Conservation (phyloP, 2,329 filamentous ascomycete species). For the Penicillium sclerotiorum region DNA sequence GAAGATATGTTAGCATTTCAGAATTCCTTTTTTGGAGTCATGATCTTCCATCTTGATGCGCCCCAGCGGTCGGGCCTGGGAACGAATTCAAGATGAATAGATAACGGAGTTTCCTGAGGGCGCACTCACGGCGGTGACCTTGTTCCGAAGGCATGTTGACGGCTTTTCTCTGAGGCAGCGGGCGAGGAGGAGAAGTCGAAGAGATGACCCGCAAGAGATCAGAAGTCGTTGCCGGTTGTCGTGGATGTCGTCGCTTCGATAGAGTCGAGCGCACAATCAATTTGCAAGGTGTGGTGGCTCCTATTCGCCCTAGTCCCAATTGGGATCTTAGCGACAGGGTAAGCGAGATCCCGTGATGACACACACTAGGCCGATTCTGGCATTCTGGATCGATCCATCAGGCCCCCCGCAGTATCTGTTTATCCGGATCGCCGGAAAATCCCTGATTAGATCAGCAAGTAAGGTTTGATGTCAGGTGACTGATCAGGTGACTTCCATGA, state of each 20-base stretch:
- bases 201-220: conserved; percentile 42
- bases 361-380: conserved; percentile 18
- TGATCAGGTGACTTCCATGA: not conserved
- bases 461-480: not conserved
- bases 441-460: not conserved
- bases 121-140: conserved; percentile 81
- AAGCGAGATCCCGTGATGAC: conserved; percentile 38
- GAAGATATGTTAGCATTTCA: conserved; percentile 34
- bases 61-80: conserved; percentile 4
- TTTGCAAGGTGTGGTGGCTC: conserved; percentile 42
- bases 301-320: conserved; percentile 38
- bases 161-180: conserved; percentile 48
- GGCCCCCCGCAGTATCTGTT: conserved; percentile 1
- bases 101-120: conserved; percentile 13
- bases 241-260: conserved; percentile 47
- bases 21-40: conserved; percentile 9
- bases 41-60: conserved; percentile 12
- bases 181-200: conserved; percentile 46
- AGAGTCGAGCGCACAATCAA: conserved; percentile 43
- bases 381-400: not conserved
- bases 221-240: conserved; percentile 45
- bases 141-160: conserved; percentile 86
- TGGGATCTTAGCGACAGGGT: conserved; percentile 44
- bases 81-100: conserved; percentile 13
- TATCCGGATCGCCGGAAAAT: not conserved